A percentile compares a stretch with the other conserved stretches of the same genome.
Conservation (phyloP, 1,284 basidiomycete species). For the Marasmius tenuissimus region DNA sequence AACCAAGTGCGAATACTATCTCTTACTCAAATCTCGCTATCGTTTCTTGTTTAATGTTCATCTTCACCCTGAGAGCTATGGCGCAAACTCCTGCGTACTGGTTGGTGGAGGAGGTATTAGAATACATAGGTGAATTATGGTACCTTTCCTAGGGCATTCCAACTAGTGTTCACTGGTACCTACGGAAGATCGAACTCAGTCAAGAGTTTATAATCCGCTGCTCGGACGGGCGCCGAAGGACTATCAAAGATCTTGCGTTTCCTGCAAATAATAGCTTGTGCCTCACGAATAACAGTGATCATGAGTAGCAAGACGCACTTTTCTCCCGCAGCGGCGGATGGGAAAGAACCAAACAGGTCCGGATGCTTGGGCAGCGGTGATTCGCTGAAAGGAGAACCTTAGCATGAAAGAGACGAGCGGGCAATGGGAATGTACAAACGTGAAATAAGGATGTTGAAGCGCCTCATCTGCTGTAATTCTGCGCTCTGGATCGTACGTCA, state of each 20-base stretch:
- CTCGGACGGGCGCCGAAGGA: conserved; percentile 71
- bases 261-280: conserved; percentile 36
- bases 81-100: background rate
- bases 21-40: too few relatives aligned
- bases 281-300: background rate
- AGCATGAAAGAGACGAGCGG: conserved; percentile 3
- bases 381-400: conserved; percentile 56
- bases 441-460: conserved; percentile 89
- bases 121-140: background rate
- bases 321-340: conserved; percentile 95
- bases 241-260: conserved; percentile 75
- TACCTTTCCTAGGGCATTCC: background rate
- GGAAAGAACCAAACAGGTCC: conserved; percentile 96
- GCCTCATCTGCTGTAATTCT: conserved; percentile 90
- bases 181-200: conserved; percentile 35
- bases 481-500: conserved; percentile 87
- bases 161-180: background rate
- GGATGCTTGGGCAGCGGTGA: conserved; percentile 95
- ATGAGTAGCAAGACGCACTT: conserved; percentile 54
- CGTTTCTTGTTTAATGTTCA: background rate
- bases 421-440: conserved; percentile 38
- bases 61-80: background rate
- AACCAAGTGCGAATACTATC: too few relatives aligned
- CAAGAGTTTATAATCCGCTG: conserved; percentile 63
- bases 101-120: background rate